phyloP scores from a whole-genome alignment of 139 green algal genomes.

The Closterium sp. region DNA sequence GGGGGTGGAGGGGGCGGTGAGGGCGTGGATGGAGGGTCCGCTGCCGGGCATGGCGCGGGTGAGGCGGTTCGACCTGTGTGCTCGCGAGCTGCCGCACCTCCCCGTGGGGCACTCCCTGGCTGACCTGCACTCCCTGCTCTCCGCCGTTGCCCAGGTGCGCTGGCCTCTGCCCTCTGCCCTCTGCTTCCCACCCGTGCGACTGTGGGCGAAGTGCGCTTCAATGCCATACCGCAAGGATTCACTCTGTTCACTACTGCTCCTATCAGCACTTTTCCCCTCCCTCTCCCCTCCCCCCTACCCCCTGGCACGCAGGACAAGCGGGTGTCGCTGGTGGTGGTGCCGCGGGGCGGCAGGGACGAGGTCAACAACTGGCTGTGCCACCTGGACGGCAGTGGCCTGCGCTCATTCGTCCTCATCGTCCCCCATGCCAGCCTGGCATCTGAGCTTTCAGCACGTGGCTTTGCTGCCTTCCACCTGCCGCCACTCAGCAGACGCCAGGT shows the following conservation, averaged over 20 bases:
- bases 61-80: slow-evolving; percentile 11
- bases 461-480: background rate
- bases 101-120: background rate
- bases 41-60: background rate
- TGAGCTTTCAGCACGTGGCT: background rate
- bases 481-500: background rate
- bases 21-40: background rate
- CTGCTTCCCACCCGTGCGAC: too few relatives aligned
- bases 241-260: background rate
- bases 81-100: background rate
- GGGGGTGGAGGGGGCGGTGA: background rate
- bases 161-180: too few relatives aligned
- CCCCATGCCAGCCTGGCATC: background rate
- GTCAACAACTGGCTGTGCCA: slow-evolving; percentile 29
- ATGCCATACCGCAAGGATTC: background rate
- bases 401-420: slow-evolving; percentile 31
- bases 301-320: background rate
- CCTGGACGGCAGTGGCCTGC: slow-evolving; percentile 14
- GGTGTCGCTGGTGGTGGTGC: slow-evolving; percentile 28
- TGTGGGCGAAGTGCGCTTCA: background rate
- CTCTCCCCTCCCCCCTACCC: background rate
- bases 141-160: background rate
- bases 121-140: slow-evolving; percentile 10
- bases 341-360: background rate
- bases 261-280: too few relatives aligned